Base-by-base conservation (phyloP, 2,329 filamentous ascomycete species). In the Botrytis porri region DNA sequence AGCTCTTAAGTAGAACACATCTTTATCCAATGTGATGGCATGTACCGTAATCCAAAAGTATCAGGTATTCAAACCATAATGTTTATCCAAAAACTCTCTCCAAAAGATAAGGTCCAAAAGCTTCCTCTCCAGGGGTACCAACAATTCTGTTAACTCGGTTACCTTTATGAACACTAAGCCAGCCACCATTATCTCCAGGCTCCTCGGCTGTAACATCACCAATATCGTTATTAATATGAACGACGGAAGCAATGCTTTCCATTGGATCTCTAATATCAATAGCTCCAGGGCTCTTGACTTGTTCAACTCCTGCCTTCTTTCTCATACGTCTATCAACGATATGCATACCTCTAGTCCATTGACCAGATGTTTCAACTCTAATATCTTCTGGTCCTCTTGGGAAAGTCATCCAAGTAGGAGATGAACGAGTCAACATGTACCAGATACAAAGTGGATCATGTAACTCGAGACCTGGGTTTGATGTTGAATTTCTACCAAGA, bases 281-380 rank as follows among this genome's bases (percentile, higher is more conserved):
- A 67, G 80, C 79, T 9, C 80, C 80, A 54, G 76, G 79, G 48
- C 76, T 80, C 71, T 78, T 81, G 43, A 78, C 75, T 75, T 78
- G 79, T 73, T 70, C 79, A 62, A 77, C 73, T 18, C 83, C 86
- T 9, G 85, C 85, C 79, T 89, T 88, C 75, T 83, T 85, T 71
- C 89, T 83, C 54, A 84, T 83, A 62, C 96, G 87, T 51, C 89
- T 86, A 84, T 99, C 96, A 59, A 94, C 85, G 45, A 98, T 87
- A 80, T 94, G 95, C 90, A 96, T 95, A 1, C 96, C 95, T 73
- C 93, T 87, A 63, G 95, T 97, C 96, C 96, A 99, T 84, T 98
- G 96, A 2, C 95, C 96, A 3, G 88, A 84, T 0, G 94, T 97
- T 83, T 99, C 96, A 59, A 99, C 86, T 32, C 96, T 88, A 72